phyloP scores from a whole-genome alignment of 306 rosid genomes.

The Cajanus cajan region DNA sequence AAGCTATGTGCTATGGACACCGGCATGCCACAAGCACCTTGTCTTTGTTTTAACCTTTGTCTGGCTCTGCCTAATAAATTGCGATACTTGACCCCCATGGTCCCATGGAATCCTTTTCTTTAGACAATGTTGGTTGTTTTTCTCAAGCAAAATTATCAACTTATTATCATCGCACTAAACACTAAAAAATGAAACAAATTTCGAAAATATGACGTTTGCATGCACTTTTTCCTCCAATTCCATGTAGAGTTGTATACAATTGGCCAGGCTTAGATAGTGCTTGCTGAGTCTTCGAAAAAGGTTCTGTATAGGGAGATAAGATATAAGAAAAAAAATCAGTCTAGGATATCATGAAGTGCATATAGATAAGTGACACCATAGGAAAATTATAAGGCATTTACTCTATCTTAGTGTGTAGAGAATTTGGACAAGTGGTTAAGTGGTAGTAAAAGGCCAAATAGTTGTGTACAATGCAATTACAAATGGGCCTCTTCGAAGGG shows the following conservation, averaged over 20 bases:
- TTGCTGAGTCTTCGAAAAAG: not conserved
- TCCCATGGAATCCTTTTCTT: no score
- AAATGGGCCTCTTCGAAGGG: not conserved
- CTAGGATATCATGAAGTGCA: not conserved
- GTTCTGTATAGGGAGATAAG: not conserved
- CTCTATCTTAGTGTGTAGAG: not conserved
- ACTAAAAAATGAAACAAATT: no score
- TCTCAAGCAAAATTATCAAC: no score
- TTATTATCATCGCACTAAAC: no score
- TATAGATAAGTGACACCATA: not conserved
- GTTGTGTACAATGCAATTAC: not conserved
- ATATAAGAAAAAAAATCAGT: not conserved
- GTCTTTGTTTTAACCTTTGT: not conserved
- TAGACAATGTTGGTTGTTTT: no score
- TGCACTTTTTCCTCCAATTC: not conserved
- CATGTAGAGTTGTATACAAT: not conserved
- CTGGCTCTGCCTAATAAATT: not conserved
- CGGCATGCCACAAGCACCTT: not conserved
- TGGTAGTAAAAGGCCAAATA: not conserved
- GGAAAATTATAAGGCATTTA: not conserved
- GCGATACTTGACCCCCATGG: not conserved
- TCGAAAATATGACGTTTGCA: no score
- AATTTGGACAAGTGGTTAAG: not conserved
- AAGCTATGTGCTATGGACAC: not conserved
- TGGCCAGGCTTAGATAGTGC: not conserved